These are phyloP conservation scores for Tetragonia tetragonoides DNA, from an alignment of 148 eudicot genomes.

Conservation along the genomic window DNA sequence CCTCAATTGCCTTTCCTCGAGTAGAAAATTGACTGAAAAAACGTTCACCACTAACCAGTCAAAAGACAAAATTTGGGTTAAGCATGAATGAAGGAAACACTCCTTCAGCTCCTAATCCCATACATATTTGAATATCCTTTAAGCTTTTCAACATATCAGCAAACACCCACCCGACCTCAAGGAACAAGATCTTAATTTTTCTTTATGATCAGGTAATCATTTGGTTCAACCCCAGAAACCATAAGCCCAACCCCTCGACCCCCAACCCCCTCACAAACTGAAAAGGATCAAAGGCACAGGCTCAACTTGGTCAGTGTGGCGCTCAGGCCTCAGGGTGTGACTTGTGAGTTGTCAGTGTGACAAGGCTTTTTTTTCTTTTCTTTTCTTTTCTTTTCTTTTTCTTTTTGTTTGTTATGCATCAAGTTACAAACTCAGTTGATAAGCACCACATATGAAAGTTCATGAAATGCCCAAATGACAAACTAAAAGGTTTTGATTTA, in stretches of 20 bases:
- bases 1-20: neutral
- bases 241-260: neutral
- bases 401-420: neutral
- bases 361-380: neutral
- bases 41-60: neutral
- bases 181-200: neutral
- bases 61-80: neutral
- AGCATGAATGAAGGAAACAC: neutral
- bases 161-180: neutral
- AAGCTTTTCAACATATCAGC: neutral
- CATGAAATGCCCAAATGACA: neutral
- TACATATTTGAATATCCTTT: no score
- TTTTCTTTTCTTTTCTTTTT: no score
- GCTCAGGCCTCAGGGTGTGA: no score
- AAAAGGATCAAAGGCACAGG: neutral
- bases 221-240: neutral
- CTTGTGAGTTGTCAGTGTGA: neutral
- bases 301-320: neutral
- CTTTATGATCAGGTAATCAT: neutral
- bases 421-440: neutral
- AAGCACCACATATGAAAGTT: neutral
- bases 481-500: neutral
- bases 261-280: neutral
- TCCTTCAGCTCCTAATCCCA: neutral
- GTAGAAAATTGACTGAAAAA: neutral